Conservation (phyloP, 768 basidiomycete genomes). For the Suillus ampliporus region DNA sequence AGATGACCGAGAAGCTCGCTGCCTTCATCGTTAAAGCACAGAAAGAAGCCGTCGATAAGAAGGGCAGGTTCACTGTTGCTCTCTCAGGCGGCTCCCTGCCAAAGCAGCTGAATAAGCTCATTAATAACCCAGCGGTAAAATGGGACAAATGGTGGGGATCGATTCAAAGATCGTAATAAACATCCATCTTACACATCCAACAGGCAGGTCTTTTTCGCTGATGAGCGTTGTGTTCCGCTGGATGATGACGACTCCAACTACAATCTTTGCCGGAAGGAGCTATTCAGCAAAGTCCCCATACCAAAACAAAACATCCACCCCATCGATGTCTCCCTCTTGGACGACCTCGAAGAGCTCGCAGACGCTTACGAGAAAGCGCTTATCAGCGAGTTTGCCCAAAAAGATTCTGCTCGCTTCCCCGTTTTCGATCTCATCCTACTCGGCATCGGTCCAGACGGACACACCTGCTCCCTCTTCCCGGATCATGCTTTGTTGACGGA, state of each 20-base stretch:
- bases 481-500: slow-evolving; percentile 86
- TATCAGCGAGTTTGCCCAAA: slow-evolving; percentile 89
- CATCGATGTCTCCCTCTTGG: slow-evolving; percentile 69
- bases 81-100: slow-evolving; percentile 94
- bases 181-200: neutral
- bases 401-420: slow-evolving; percentile 94
- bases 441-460: slow-evolving; percentile 97
- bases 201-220: slow-evolving; percentile 98
- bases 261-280: slow-evolving; percentile 66
- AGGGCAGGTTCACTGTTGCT: slow-evolving; percentile 90
- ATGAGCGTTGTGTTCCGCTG: slow-evolving; percentile 94
- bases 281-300: slow-evolving; percentile 86
- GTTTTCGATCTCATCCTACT: slow-evolving; percentile 97
- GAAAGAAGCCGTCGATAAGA: slow-evolving; percentile 86
- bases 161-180: slow-evolving; percentile 8
- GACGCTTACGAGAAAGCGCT: slow-evolving; percentile 85
- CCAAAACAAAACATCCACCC: slow-evolving; percentile 79
- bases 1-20: slow-evolving; percentile 72
- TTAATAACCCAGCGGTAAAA: slow-evolving; percentile 65
- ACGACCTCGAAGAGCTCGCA: slow-evolving; percentile 80
- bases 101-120: slow-evolving; percentile 75
- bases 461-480: slow-evolving; percentile 97
- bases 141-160: slow-evolving; percentile 93
- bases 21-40: slow-evolving; percentile 86
- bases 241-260: slow-evolving; percentile 95